Conservation (phyloP, 2,329 filamentous ascomycete genomes). For the Arthrobotrys sinensis region DNA sequence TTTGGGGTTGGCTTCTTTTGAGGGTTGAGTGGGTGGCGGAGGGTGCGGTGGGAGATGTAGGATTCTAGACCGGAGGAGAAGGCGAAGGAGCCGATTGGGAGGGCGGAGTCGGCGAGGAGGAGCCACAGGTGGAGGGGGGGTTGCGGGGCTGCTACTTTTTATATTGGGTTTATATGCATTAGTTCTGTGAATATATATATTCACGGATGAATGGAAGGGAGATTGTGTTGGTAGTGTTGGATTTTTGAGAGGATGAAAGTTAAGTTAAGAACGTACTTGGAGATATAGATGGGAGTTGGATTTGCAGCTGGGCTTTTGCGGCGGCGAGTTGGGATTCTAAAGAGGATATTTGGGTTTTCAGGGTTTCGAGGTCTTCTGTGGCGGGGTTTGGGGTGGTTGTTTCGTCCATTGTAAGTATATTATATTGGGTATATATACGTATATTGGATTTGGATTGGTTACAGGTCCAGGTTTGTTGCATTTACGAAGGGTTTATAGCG, state of each 20-base stretch:
- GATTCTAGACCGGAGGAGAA: constrained; percentile 88
- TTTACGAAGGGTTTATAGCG: too few relatives aligned
- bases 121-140: constrained; percentile 76
- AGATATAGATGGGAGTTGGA: not conserved
- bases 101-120: constrained; percentile 83
- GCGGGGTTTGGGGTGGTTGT: not conserved
- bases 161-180: constrained; percentile 23
- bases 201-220: constrained; percentile 43
- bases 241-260: constrained; percentile 17
- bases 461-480: too few relatives aligned
- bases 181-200: not conserved
- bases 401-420: constrained; percentile 6
- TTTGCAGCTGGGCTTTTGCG: constrained; percentile 46
- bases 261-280: too few relatives aligned
- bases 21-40: constrained; percentile 47
- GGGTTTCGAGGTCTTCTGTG: constrained; percentile 17
- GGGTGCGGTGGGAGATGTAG: constrained; percentile 77
- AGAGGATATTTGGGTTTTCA: constrained; percentile 45
- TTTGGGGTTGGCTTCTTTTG: constrained; percentile 67
- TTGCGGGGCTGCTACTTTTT: constrained; percentile 5
- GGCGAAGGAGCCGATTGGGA: constrained; percentile 88
- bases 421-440: too few relatives aligned
- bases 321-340: constrained; percentile 46
- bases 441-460: too few relatives aligned
- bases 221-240: constrained; percentile 38